Base-by-base conservation (phyloP, 345 rosid species). In the Moricandia moricandioides region DNA sequence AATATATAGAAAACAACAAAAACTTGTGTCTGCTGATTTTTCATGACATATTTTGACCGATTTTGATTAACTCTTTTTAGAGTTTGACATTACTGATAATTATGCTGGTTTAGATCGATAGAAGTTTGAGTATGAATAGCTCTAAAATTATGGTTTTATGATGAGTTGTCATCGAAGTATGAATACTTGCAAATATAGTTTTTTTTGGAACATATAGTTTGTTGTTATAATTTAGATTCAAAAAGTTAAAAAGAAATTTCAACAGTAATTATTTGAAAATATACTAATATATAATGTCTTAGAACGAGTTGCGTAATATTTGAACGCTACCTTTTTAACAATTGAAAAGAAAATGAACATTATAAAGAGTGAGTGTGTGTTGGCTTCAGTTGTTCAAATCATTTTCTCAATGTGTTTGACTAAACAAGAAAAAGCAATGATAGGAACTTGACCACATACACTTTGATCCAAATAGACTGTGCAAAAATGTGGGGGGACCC, bases 351-450 rank as follows among this genome's bases (percentile, higher is more conserved):
- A 21, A 21, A 21, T 21, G 70, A 63, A 55, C 21, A 61, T 65
- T 21, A 65, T 26, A 58, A 43, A 71, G 76, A 49, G 30, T 34
- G 72, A 64, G 24, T 21, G 11, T 62, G 54, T 52, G 57, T 3
- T 65, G 14, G 58, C 55, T 40, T 58, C 55, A 35, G 10, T 65
- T 71, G 80, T 27, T 71, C 7, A 62, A 68, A 73, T 78, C 61
- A 60, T 73, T 78, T 66, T 78, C 78, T 60, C 65, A 55, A 68
- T 55, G 74, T 78, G 69, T 78, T 73, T 73, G 77, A 78, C 74
- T 73, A 61, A 67, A 26, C 59, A 60, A 29, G 69, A 78, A 78
- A 78, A 78, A 73, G 73, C 69, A 78, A 67, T 40, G 81, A 78
- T 67, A 73, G 77, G 45, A 78, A 78, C 77, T 73, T 72, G 70